A percentile compares a stretch with the other conserved stretches of the same genome.
Evolutionary conservation across 1,284 basidiomycete species (phyloP).

Genomic region (Psilocybe mexicana): DNA sequence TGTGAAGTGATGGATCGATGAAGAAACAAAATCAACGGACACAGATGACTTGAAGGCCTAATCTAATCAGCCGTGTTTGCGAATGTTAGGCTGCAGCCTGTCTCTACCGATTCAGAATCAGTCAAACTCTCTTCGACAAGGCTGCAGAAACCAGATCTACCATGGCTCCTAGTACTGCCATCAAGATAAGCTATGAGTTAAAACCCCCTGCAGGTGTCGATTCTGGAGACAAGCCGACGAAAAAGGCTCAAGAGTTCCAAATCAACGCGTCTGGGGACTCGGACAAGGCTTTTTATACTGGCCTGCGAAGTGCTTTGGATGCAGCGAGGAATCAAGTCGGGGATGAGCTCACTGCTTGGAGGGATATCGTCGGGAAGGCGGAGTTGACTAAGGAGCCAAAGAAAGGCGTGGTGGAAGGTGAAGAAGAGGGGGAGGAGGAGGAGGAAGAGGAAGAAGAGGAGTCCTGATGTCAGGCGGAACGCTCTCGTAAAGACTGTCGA

Average conservation of each 20-base stretch:
- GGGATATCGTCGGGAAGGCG: constrained; percentile 62
- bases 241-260: constrained; percentile 37
- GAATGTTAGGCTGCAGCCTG: constrained; percentile 1
- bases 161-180: constrained; percentile 27
- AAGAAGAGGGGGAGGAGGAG: constrained; percentile 30
- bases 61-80: constrained; percentile 19
- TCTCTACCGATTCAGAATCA: no score
- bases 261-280: constrained; percentile 20
- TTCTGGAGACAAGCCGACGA: constrained; percentile 27
- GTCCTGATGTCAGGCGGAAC: background rate
- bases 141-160: background rate
- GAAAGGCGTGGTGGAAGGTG: constrained; percentile 40
- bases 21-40: background rate
- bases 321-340: constrained; percentile 55
- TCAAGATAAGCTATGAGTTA: constrained; percentile 53
- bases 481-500: background rate
- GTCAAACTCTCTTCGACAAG: no score
- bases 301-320: constrained; percentile 48
- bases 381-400: constrained; percentile 54
- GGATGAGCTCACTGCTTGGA: constrained; percentile 67
- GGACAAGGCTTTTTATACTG: constrained; percentile 50
- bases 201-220: constrained; percentile 42
- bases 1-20: background rate
- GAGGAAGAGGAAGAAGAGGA: background rate
- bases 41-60: background rate